Base-by-base conservation (phyloP, 495 filamentous ascomycete genomes). In the Podospora tetraspora region DNA sequence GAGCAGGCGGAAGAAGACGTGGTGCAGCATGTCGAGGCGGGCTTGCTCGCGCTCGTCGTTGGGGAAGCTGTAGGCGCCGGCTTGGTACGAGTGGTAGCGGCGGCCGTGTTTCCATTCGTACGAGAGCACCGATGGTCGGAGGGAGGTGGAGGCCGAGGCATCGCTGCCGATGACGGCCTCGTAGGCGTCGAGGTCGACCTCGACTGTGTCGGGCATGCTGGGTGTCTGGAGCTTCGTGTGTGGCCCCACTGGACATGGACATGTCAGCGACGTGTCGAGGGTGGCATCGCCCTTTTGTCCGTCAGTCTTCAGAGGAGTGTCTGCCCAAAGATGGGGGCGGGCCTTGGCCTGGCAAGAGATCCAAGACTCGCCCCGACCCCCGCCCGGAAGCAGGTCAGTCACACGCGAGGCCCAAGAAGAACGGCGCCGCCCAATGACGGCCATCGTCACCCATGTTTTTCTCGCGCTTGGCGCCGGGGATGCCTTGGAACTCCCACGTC, bases 1-100 rank as follows among this genome's bases (percentile, higher is more conserved):
- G 63, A 75, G 74, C 16, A 75, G 67, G 21, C 75, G 70, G 24
- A 71, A 72, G 61, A 75, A 78, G 66, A 88, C 79, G 66, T 87
- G 84, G 77, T 92, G 90, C 63, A 84, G 77, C 70, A 91, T 76
- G 71, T 91, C 89, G 21, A 90, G 80, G n/a, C 89, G 87, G 70
- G 89, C 84, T 76, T 89, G 86, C 74, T 91, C 87, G 61, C 74
- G 77, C 70, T 81, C 85, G 70, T 87, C 85, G 72, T 86, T 86
- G 19, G 86, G 86, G 66, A 88, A 78, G 37, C 80, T 73, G 70
- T 88, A 87, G 21, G 73, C 74, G 19, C 86, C 86, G 67, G 84
- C 71, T 16, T 75, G 74, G 73, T 78, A 87, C 59, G 80, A 77
- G 71, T 88, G 85, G 69, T 88, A 88, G 23, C 77, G 70, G 6